These are phyloP conservation scores for Castanopsis chinensis DNA, from an alignment of 306 rosid species.

Conservation along the genomic window DNA sequence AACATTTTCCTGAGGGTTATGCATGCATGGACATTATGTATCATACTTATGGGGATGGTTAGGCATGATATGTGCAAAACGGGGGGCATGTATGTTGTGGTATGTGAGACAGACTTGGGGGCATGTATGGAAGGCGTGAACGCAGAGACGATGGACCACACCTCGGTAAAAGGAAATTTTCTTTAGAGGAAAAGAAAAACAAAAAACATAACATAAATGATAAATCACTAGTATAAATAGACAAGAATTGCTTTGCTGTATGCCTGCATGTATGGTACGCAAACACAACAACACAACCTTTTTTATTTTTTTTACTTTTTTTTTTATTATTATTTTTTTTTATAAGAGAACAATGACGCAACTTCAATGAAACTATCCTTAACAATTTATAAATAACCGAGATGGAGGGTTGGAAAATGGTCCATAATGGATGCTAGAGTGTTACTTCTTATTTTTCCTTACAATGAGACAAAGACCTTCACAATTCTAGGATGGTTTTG, in stretches of 20 bases:
- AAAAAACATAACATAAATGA: not conserved
- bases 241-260: not conserved
- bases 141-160: slow-evolving; percentile 14
- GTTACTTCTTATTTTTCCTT: no score
- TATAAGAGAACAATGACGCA: no score
- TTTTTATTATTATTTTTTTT: no score
- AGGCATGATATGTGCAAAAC: not conserved
- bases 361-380: no score
- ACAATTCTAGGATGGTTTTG: no score
- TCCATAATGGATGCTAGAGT: no score
- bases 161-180: not conserved
- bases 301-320: no score
- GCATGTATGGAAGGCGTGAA: slow-evolving; percentile 20
- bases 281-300: no score
- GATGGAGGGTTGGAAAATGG: no score
- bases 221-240: not conserved
- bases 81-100: not conserved
- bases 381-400: no score
- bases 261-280: no score
- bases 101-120: not conserved
- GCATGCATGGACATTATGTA: not conserved
- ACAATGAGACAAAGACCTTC: no score
- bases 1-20: slow-evolving; percentile 7
- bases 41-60: not conserved
- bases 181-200: not conserved